These are phyloP conservation scores for Celoporthe dispersa DNA, from an alignment of 2,329 filamentous ascomycete genomes.

Conservation along the genomic window DNA sequence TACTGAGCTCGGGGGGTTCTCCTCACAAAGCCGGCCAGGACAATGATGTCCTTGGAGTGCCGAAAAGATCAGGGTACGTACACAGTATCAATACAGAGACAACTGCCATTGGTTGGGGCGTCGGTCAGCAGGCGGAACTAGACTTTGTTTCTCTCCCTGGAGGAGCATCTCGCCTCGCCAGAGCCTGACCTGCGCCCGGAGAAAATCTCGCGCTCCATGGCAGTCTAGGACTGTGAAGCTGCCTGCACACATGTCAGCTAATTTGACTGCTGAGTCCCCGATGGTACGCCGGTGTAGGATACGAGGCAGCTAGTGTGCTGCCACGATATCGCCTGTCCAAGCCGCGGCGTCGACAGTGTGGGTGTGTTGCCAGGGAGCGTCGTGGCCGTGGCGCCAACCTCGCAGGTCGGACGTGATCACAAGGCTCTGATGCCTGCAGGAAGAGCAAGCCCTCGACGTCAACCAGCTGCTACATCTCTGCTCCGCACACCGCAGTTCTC, in stretches of 20 bases:
- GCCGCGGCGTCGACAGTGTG: background rate
- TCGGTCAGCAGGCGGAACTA: background rate
- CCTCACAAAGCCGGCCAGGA: background rate
- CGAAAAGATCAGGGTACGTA: background rate
- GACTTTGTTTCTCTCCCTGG: background rate
- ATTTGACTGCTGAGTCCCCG: background rate
- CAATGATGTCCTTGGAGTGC: background rate
- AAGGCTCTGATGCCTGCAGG: background rate
- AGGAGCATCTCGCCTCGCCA: background rate
- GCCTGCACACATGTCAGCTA: background rate
- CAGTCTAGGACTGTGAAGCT: background rate
- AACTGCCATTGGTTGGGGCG: background rate
- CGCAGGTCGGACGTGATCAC: background rate
- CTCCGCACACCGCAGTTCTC: background rate
- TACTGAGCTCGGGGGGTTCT: background rate
- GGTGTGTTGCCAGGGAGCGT: background rate
- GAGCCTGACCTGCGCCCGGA: background rate
- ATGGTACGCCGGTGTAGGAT: slow-evolving; percentile 8
- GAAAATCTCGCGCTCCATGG: background rate
- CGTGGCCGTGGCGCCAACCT: background rate
- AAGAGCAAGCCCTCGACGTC: background rate
- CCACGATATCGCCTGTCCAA: background rate
- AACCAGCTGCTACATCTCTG: background rate
- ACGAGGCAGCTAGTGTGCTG: slow-evolving; percentile 13
- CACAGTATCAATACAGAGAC: background rate